These are phyloP conservation scores for Allomyces macrogynus DNA, from an alignment of 192 early-diverging fungal genomes.

Conservation along the genomic window DNA sequence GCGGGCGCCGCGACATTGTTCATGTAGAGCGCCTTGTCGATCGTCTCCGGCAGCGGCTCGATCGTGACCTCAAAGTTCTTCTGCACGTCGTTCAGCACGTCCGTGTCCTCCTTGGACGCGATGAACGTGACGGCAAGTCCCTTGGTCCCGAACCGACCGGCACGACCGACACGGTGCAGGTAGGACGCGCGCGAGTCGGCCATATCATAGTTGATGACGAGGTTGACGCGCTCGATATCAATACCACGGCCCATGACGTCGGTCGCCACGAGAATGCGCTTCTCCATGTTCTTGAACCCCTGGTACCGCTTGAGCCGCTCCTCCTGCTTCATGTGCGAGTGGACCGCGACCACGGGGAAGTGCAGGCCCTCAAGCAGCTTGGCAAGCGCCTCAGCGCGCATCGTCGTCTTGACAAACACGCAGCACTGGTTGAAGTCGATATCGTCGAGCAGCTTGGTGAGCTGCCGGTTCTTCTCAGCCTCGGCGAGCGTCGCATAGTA, in stretches of 20 bases:
- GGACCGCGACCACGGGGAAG: conserved; percentile 89
- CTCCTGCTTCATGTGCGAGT: conserved; percentile 71
- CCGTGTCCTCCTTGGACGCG: conserved; percentile 56
- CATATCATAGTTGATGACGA: conserved; percentile 98
- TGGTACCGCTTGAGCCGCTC: conserved; percentile 86
- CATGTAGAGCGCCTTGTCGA: conserved; percentile 71
- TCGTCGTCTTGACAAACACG: conserved; percentile 85
- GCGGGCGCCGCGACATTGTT: conserved; percentile 6
- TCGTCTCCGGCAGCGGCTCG: conserved; percentile 60
- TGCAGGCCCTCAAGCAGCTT: conserved; percentile 67
- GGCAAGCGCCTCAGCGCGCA: conserved; percentile 69
- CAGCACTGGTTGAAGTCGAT: conserved; percentile 97
- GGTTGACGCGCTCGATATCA: conserved; percentile 95
- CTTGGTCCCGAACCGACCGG: conserved; percentile 98
- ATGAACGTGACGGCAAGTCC: conserved; percentile 91
- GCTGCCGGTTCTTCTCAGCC: conserved; percentile 76
- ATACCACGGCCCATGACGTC: conserved; percentile 97
- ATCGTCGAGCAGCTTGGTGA: conserved; percentile 75
- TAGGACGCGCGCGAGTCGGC: conserved; percentile 76
- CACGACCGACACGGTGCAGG: conserved; percentile 92
- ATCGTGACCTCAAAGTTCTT: conserved; percentile 92
- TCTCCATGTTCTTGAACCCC: conserved; percentile 83
- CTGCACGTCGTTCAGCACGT: conserved; percentile 64
- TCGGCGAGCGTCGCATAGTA: conserved; percentile 74
- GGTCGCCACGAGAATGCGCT: conserved; percentile 91